Evolutionary conservation across 306 rosid species (phyloP).

Genomic region (Potentilla sterilis): DNA sequence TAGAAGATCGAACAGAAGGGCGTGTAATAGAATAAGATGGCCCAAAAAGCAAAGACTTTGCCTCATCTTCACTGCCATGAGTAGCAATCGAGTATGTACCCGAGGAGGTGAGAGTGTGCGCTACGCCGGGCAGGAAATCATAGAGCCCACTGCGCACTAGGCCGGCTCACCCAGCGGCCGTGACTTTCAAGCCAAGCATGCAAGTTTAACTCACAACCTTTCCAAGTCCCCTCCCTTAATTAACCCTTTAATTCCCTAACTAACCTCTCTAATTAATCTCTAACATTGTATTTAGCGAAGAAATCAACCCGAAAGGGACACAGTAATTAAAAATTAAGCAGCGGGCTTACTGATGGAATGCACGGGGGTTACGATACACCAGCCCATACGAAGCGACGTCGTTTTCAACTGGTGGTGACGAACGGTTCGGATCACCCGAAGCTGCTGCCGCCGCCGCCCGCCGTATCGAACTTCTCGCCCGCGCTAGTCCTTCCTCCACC

Average conservation of each 20-base stretch:
- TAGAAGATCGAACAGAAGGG: neutral
- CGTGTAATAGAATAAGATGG: neutral
- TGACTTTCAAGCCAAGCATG: constrained; percentile 7
- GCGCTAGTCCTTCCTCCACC: constrained; percentile 45
- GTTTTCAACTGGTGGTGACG: constrained; percentile 10
- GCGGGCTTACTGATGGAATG: constrained; percentile 40
- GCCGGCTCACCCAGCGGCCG: neutral
- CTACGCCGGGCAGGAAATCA: neutral
- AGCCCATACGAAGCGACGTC: constrained; percentile 15
- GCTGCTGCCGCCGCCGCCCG: constrained; percentile 22
- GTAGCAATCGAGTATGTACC: constrained; percentile 3
- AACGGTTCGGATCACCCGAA: constrained; percentile 4
- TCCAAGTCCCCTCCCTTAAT: too few species aligned
- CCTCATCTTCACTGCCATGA: neutral
- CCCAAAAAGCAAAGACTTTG: neutral
- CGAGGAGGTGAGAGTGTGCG: neutral
- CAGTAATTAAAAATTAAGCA: neutral
- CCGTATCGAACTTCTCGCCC: constrained; percentile 44
- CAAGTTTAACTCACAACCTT: neutral
- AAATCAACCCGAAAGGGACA: neutral
- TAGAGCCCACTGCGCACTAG: neutral
- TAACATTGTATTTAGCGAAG: neutral
- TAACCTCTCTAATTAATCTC: neutral
- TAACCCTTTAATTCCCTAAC: neutral
- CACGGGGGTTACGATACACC: constrained; percentile 45